Conservation (phyloP, 192 early-diverging fungal genomes). For the Lobulomyces angularis region DNA sequence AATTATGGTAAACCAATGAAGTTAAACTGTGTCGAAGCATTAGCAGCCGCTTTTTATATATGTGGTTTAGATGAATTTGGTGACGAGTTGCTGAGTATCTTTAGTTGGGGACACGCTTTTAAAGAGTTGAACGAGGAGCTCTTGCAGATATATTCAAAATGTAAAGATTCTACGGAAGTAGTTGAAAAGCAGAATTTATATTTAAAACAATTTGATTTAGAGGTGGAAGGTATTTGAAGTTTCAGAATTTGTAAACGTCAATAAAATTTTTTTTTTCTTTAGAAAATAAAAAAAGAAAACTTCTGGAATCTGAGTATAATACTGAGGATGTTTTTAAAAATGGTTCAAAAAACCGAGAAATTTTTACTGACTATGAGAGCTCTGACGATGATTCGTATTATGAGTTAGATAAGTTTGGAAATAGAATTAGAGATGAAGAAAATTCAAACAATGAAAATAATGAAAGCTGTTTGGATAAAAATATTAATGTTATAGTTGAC, state of each 20-base stretch:
- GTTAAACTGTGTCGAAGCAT: conserved; percentile 93
- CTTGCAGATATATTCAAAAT: conserved; percentile 59
- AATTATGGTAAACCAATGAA: conserved; percentile 96
- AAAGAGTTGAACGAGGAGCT: conserved; percentile 75
- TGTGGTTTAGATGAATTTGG: conserved; percentile 60
- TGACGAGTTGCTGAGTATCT: conserved; percentile 66
- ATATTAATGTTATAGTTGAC: conserved; percentile 7
- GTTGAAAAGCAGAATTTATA: conserved; percentile 70
- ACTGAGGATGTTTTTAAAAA: background rate
- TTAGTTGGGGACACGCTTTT: conserved; percentile 95
- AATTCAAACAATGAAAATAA: conserved; percentile 4
- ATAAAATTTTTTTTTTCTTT: background rate
- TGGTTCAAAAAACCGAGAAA: background rate
- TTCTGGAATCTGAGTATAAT: background rate
- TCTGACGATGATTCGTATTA: conserved; percentile 6
- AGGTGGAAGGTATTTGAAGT: conserved; percentile 34
- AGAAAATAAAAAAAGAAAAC: too few relatives aligned
- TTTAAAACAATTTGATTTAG: conserved; percentile 59
- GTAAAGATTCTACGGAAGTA: conserved; percentile 60
- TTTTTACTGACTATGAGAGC: background rate
- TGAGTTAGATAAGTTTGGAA: too few relatives aligned
- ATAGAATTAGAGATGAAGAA: background rate
- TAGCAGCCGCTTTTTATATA: conserved; percentile 88
- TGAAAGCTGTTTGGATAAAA: conserved; percentile 8
- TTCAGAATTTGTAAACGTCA: conserved; percentile 10